phyloP scores from a whole-genome alignment of 2,329 filamentous ascomycete species.

The Penicillium thymicola region DNA sequence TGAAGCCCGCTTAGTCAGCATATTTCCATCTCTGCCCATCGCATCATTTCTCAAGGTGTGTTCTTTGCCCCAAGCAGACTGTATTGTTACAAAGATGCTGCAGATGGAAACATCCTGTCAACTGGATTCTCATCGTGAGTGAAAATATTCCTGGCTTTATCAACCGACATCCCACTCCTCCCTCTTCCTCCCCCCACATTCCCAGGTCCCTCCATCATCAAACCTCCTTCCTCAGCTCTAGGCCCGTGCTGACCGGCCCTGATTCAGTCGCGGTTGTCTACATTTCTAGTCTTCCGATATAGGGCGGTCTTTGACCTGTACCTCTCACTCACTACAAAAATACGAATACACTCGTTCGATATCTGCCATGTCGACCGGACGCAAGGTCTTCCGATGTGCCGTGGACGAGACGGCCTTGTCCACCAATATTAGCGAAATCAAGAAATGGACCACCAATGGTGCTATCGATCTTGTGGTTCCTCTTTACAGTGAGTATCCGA shows the following conservation, averaged over 20 bases:
- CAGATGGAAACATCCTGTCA: conserved; percentile 23
- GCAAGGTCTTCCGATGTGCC: conserved; percentile 51
- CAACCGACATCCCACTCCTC: conserved; percentile 3
- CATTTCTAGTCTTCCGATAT: conserved; percentile 28
- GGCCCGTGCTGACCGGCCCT: conserved; percentile 23
- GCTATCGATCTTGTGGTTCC: conserved; percentile 51
- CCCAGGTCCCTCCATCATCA: conserved; percentile 27
- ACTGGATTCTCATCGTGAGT: conserved; percentile 32
- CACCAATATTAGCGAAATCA: conserved; percentile 52
- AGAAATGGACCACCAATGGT: conserved; percentile 50
- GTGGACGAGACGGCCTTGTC: conserved; percentile 53
- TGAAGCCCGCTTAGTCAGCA: conserved; percentile 3
- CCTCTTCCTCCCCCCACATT: conserved; percentile 26
- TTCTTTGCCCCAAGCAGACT: conserved; percentile 3
- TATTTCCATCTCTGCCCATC: conserved; percentile 3
- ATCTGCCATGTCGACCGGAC: conserved; percentile 40
- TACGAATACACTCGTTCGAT: conserved; percentile 3
- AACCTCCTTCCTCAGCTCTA: conserved; percentile 28
- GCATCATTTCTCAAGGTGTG: conserved; percentile 5
- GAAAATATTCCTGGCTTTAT: background rate
- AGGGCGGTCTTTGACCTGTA: conserved; percentile 22
- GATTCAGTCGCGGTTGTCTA: conserved; percentile 31
- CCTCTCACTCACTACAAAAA: conserved; percentile 8
- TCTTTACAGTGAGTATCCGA: conserved; percentile 46
- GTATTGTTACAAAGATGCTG: conserved; percentile 31